Percentiles rank a stretch among this genome's conserved stretches.
phyloP scores from a whole-genome alignment of 2,329 filamentous ascomycete species.

The Aureobasidium sp. region DNA sequence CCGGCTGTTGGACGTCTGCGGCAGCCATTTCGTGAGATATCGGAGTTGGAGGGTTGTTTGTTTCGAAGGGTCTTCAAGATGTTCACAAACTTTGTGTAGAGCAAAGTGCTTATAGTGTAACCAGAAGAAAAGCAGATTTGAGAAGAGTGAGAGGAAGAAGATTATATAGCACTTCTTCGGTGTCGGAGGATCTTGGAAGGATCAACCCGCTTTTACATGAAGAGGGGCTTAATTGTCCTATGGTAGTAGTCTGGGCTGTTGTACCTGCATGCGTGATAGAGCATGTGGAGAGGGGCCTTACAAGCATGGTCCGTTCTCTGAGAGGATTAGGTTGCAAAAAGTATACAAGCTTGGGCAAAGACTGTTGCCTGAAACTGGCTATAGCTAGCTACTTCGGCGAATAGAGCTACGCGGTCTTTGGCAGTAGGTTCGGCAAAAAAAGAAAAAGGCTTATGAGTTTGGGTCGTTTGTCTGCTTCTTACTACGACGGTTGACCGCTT shows the following conservation, averaged over 20 bases:
- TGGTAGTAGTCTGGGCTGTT: background rate
- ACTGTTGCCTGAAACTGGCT: slow-evolving; percentile 6
- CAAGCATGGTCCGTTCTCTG: background rate
- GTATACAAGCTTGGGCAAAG: background rate
- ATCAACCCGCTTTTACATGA: no score
- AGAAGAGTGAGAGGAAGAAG: background rate
- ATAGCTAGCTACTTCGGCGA: background rate
- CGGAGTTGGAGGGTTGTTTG: background rate
- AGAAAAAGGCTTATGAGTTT: no score
- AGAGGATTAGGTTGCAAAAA: background rate
- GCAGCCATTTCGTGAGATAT: slow-evolving; percentile 22
- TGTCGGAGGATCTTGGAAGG: background rate
- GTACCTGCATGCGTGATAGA: background rate
- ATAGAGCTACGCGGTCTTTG: no score
- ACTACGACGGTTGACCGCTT: background rate
- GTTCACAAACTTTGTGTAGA: background rate
- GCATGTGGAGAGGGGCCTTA: background rate
- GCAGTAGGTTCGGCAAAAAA: no score
- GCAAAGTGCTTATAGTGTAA: background rate
- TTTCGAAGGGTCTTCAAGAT: background rate
- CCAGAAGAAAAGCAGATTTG: background rate
- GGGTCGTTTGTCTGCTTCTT: background rate
- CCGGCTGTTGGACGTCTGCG: slow-evolving; percentile 23
- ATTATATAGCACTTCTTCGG: background rate
- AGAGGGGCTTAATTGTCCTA: no score